Evolutionary conservation across 768 basidiomycete species (phyloP).

Genomic region (Cystobasidium tubakii): DNA sequence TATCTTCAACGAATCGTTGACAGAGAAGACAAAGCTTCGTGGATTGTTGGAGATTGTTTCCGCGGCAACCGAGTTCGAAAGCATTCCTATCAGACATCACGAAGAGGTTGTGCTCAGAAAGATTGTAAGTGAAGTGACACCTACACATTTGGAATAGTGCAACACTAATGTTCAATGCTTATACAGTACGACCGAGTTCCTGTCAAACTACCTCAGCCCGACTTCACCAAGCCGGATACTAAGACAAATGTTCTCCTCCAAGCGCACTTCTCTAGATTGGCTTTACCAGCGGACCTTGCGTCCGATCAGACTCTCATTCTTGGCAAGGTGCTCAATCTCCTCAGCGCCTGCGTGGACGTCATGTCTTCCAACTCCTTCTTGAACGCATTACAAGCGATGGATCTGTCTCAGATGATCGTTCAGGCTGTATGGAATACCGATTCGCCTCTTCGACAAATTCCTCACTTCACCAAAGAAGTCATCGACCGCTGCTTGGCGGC

Average conservation of each 20-base stretch:
- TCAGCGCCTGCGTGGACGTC: slow-evolving; percentile 52
- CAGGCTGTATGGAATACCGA: slow-evolving; percentile 98
- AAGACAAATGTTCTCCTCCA: slow-evolving; percentile 95
- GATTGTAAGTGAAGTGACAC: slow-evolving; percentile 28
- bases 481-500: slow-evolving; percentile 77
- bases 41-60: slow-evolving; percentile 94
- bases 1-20: slow-evolving; percentile 89
- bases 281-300: slow-evolving; percentile 84
- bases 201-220: slow-evolving; percentile 71
- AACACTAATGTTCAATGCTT: slow-evolving; percentile 47
- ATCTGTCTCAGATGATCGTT: slow-evolving; percentile 95
- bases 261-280: slow-evolving; percentile 89
- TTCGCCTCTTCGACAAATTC: slow-evolving; percentile 88
- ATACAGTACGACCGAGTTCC: slow-evolving; percentile 78
- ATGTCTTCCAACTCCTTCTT: slow-evolving; percentile 96
- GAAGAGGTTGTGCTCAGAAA: slow-evolving; percentile 55
- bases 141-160: neutral
- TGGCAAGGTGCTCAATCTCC: slow-evolving; percentile 74
- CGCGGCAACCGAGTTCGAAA: slow-evolving; percentile 92
- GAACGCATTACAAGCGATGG: slow-evolving; percentile 92
- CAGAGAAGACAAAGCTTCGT: slow-evolving; percentile 93
- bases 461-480: slow-evolving; percentile 88
- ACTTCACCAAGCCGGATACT: slow-evolving; percentile 94
- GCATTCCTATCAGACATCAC: slow-evolving; percentile 87
- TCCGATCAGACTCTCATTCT: slow-evolving; percentile 83